Conservation (phyloP, 2,329 filamentous ascomycete genomes). For the Aspergillus aculeatinus region DNA sequence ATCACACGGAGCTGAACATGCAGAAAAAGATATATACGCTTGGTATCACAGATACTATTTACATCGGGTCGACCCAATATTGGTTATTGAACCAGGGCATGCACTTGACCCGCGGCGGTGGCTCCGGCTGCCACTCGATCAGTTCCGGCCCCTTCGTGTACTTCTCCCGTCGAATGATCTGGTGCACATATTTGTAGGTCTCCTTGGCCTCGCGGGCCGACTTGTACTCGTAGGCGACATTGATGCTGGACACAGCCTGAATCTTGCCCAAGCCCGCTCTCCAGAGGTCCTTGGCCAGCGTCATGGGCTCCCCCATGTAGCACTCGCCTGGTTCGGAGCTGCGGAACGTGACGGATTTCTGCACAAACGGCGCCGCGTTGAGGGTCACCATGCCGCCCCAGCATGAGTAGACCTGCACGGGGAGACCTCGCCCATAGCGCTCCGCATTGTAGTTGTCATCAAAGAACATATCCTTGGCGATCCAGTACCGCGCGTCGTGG, state of each 20-base stretch:
- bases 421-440: neutral
- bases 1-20: neutral
- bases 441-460: neutral
- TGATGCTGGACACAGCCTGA: neutral
- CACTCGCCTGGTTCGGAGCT: neutral
- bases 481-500: neutral
- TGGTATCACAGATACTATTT: neutral
- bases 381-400: constrained; percentile 3
- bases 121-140: neutral
- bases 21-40: neutral
- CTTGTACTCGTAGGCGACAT: constrained; percentile 4
- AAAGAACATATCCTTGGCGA: constrained; percentile 1
- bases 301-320: neutral
- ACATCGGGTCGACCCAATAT: neutral
- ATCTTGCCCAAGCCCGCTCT: neutral
- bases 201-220: neutral
- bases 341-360: neutral
- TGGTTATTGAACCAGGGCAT: constrained; percentile 4
- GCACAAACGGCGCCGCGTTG: neutral
- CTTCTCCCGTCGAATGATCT: neutral
- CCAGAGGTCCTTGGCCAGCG: neutral
- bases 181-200: neutral
- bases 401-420: constrained; percentile 1
- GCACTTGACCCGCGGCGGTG: neutral
- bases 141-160: neutral